Evolutionary conservation across 495 filamentous ascomycete genomes (phyloP).

Genomic region (Corynascus novoguineensis): DNA sequence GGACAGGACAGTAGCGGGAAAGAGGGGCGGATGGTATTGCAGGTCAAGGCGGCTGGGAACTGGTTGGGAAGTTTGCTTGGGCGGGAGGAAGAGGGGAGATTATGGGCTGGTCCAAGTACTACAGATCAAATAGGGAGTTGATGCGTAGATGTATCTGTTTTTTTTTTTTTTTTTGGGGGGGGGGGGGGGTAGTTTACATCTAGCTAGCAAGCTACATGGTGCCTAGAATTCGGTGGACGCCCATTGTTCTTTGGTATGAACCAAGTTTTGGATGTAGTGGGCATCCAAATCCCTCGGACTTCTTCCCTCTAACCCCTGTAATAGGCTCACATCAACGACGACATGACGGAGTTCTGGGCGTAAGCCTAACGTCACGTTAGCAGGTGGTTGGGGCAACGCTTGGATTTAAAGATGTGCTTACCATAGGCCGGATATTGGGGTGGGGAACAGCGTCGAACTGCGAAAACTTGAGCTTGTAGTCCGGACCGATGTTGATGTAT

Average conservation of each 20-base stretch:
- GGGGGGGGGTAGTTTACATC: background rate
- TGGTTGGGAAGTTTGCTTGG: conserved; percentile 43
- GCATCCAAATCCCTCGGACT: no score
- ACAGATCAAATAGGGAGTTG: no score
- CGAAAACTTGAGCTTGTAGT: conserved; percentile 83
- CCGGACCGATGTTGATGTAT: conserved; percentile 93
- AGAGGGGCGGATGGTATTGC: conserved; percentile 29
- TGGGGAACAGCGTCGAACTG: conserved; percentile 96
- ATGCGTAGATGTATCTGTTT: conserved; percentile 10
- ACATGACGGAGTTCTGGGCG: conserved; percentile 73
- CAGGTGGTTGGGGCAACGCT: background rate
- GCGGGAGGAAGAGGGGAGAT: conserved; percentile 29
- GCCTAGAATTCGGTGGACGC: background rate
- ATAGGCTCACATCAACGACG: conserved; percentile 49
- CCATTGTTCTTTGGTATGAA: background rate
- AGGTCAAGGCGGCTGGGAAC: conserved; percentile 39
- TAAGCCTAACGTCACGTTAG: conserved; percentile 54
- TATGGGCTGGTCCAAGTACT: conserved; percentile 39
- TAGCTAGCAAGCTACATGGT: background rate
- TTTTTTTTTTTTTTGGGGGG: background rate
- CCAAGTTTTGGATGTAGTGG: background rate
- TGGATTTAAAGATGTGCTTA: conserved; percentile 33
- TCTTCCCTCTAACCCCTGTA: no score
- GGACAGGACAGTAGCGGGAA: conserved; percentile 25
- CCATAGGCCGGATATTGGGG: conserved; percentile 92